Conservation (phyloP, 1,284 basidiomycete genomes). For the Irpex sp. region DNA sequence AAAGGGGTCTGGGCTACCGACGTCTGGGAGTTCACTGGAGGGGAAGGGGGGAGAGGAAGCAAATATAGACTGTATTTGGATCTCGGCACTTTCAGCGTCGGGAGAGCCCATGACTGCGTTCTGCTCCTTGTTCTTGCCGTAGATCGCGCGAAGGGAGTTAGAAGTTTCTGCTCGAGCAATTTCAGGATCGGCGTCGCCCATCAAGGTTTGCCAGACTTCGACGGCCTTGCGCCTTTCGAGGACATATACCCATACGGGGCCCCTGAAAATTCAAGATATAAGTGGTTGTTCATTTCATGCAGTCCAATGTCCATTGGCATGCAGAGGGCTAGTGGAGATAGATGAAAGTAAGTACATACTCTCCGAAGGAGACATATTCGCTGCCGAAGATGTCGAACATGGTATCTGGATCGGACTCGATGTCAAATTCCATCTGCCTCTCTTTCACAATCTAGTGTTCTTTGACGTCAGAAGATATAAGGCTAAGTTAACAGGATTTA, state of each 20-base stretch:
- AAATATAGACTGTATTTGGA: conserved; percentile 81
- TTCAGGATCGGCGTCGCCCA: conserved; percentile 71
- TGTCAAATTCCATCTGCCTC: conserved; percentile 85
- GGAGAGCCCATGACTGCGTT: conserved; percentile 80
- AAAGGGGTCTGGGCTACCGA: conserved; percentile 29
- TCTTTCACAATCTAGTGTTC: conserved; percentile 79
- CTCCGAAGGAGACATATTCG: conserved; percentile 74
- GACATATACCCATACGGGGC: conserved; percentile 88
- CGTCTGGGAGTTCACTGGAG: conserved; percentile 65
- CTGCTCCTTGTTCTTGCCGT: conserved; percentile 58
- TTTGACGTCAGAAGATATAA: neutral
- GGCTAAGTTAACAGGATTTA: neutral
- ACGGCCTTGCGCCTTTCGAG: conserved; percentile 83
- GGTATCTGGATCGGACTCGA: conserved; percentile 80
- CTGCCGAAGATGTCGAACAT: conserved; percentile 82
- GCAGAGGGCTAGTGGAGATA: neutral
- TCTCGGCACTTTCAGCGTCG: conserved; percentile 71
- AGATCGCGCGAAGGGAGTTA: conserved; percentile 74
- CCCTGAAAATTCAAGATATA: conserved; percentile 47
- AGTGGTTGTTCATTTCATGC: neutral
- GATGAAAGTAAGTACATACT: conserved; percentile 57
- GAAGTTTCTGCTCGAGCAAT: conserved; percentile 62
- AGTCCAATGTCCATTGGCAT: no score
- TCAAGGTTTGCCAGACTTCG: conserved; percentile 79
- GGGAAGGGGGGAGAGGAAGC: conserved; percentile 84